A percentile compares a stretch with the other conserved stretches of the same genome.
Conservation (phyloP, 192 early-diverging fungal genomes). For the Coemansia sp. region DNA sequence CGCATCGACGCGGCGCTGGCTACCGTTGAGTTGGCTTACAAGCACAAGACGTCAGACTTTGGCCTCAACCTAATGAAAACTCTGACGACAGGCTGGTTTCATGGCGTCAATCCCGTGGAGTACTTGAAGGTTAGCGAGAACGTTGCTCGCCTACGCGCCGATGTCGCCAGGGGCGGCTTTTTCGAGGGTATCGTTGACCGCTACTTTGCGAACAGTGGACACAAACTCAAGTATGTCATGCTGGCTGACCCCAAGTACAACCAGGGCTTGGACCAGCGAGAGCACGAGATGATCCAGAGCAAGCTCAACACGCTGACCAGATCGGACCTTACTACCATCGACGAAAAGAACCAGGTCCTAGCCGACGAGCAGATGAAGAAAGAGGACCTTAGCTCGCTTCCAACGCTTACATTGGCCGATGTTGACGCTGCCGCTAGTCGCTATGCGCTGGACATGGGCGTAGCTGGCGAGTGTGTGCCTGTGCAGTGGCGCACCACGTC, state of each 20-base stretch:
- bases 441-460: slow-evolving; percentile 54
- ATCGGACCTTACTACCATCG: slow-evolving; percentile 62
- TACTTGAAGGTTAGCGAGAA: slow-evolving; percentile 78
- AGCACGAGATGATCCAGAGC: slow-evolving; percentile 63
- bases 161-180: slow-evolving; percentile 59
- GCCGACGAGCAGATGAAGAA: slow-evolving; percentile 66
- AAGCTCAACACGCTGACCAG: slow-evolving; percentile 64
- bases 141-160: slow-evolving; percentile 67
- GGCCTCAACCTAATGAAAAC: slow-evolving; percentile 80
- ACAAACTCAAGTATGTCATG: slow-evolving; percentile 83
- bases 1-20: slow-evolving; percentile 85
- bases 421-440: slow-evolving; percentile 61
- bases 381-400: slow-evolving; percentile 81
- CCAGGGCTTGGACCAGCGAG: slow-evolving; percentile 58
- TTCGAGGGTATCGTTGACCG: slow-evolving; percentile 74
- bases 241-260: slow-evolving; percentile 69
- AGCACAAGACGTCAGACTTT: slow-evolving; percentile 88
- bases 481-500: slow-evolving; percentile 76
- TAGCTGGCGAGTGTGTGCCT: slow-evolving; percentile 49
- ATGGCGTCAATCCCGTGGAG: slow-evolving; percentile 82
- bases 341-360: slow-evolving; percentile 66
- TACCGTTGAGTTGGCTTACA: slow-evolving; percentile 84
- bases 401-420: slow-evolving; percentile 80
- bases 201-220: slow-evolving; percentile 79
- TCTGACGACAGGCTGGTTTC: slow-evolving; percentile 82